phyloP scores from a whole-genome alignment of 306 rosid species.

The Inga laurina region DNA sequence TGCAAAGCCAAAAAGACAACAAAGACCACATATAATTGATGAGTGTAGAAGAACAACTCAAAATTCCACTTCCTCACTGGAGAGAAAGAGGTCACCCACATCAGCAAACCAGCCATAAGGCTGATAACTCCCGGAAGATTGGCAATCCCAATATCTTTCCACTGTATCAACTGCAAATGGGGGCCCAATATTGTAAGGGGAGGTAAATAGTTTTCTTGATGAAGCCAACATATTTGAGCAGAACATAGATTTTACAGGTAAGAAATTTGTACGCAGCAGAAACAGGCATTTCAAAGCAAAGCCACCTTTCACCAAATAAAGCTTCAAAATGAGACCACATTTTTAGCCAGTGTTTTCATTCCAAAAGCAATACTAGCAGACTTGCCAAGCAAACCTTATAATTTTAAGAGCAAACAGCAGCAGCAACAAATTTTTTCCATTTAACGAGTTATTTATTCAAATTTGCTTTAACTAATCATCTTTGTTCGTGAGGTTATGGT shows the following conservation, averaged over 20 bases:
- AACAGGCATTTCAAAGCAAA: background rate
- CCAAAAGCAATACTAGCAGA: background rate
- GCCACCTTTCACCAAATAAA: background rate
- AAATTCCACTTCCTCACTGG: slow-evolving; percentile 73
- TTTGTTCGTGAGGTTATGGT: background rate
- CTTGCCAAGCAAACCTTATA: background rate
- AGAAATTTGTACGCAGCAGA: background rate
- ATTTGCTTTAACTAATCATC: background rate
- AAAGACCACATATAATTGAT: slow-evolving; percentile 78
- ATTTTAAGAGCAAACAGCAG: background rate
- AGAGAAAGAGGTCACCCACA: slow-evolving; percentile 94
- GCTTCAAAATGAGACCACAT: background rate
- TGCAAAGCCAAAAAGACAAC: slow-evolving; percentile 77
- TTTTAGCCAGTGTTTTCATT: background rate
- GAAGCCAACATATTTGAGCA: slow-evolving; percentile 16
- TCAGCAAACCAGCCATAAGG: slow-evolving; percentile 76
- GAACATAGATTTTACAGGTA: background rate
- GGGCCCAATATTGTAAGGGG: slow-evolving; percentile 1
- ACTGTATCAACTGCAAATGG: slow-evolving; percentile 60
- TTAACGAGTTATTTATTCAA: background rate
- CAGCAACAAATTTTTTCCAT: background rate
- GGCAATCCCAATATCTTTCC: slow-evolving; percentile 75
- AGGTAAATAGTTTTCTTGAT: slow-evolving; percentile 18
- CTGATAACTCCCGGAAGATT: slow-evolving; percentile 80
- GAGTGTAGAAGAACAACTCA: slow-evolving; percentile 94